Percentiles rank a stretch among this genome's conserved stretches.
These are phyloP conservation scores for Jimgerdemannia flammicorona DNA, from an alignment of 192 early-diverging fungal genomes.

Conservation along the genomic window DNA sequence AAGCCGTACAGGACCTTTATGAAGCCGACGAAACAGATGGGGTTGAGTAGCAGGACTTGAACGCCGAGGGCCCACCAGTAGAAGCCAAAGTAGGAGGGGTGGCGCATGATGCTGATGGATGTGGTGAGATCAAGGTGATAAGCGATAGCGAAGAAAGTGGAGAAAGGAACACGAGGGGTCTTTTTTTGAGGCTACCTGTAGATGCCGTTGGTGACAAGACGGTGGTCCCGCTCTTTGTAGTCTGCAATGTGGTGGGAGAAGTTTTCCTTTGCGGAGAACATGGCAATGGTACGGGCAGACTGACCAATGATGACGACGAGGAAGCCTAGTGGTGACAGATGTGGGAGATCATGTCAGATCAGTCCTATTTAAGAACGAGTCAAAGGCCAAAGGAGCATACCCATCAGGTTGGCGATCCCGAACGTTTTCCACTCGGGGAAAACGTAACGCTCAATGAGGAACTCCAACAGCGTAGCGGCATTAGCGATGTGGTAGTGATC, in stretches of 20 bases:
- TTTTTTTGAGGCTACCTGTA: constrained; percentile 55
- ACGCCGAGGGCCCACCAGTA: constrained; percentile 86
- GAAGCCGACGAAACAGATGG: constrained; percentile 67
- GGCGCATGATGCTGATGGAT: constrained; percentile 64
- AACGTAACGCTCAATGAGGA: constrained; percentile 58
- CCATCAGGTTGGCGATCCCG: constrained; percentile 37
- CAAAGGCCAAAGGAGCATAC: constrained; percentile 12
- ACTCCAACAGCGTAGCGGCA: constrained; percentile 63
- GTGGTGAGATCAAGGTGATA: neutral
- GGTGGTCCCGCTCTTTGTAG: constrained; percentile 65
- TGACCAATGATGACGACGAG: constrained; percentile 66
- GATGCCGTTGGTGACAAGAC: constrained; percentile 81
- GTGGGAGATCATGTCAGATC: neutral
- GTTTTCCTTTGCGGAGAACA: constrained; percentile 89
- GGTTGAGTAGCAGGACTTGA: constrained; percentile 79
- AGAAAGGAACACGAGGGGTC: neutral
- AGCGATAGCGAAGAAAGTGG: constrained; percentile 8
- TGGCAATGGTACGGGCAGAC: constrained; percentile 72
- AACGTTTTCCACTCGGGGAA: constrained; percentile 54
- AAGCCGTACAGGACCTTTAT: constrained; percentile 62
- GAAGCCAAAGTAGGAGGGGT: constrained; percentile 95
- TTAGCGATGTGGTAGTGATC: constrained; percentile 68
- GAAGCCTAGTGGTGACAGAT: constrained; percentile 42
- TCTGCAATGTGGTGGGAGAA: constrained; percentile 81
- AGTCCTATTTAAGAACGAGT: neutral